phyloP scores from a whole-genome alignment of 1,284 basidiomycete genomes.

The Ustilago esculenta region DNA sequence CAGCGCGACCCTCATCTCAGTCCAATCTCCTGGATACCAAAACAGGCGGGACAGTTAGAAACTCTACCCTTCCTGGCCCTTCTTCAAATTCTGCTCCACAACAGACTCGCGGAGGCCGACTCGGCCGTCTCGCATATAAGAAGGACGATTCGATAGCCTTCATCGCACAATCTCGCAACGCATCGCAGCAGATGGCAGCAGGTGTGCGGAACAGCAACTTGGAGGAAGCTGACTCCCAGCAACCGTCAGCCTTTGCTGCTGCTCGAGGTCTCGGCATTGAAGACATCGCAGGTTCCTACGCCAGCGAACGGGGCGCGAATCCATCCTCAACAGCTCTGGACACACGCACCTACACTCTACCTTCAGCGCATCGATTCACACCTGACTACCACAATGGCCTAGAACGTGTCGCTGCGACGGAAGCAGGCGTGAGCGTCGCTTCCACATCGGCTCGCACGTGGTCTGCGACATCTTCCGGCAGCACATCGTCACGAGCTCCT shows the following conservation, averaged over 20 bases:
- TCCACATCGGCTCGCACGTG: slow-evolving; percentile 5
- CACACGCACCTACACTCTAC: neutral
- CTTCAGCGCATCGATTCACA: slow-evolving; percentile 1
- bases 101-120: slow-evolving; percentile 27
- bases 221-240: slow-evolving; percentile 1
- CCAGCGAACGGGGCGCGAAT: neutral
- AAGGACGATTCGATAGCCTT: slow-evolving; percentile 45
- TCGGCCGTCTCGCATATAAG: slow-evolving; percentile 46
- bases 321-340: neutral
- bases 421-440: slow-evolving; percentile 6
- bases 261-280: slow-evolving; percentile 23
- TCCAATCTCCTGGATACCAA: slow-evolving; percentile 19
- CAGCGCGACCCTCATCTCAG: slow-evolving; percentile 26
- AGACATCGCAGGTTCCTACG: neutral
- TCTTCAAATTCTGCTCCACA: slow-evolving; percentile 2
- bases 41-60: neutral
- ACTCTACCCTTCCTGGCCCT: neutral
- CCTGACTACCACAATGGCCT: neutral
- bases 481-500: slow-evolving; percentile 27
- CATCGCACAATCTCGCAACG: slow-evolving; percentile 34
- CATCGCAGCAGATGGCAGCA: slow-evolving; percentile 12
- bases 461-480: slow-evolving; percentile 8
- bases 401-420: neutral
- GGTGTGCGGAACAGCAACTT: slow-evolving; percentile 1
- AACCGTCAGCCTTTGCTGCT: slow-evolving; percentile 2